phyloP scores from a whole-genome alignment of 1,284 basidiomycete species.

The Rhodotorula sp. region DNA sequence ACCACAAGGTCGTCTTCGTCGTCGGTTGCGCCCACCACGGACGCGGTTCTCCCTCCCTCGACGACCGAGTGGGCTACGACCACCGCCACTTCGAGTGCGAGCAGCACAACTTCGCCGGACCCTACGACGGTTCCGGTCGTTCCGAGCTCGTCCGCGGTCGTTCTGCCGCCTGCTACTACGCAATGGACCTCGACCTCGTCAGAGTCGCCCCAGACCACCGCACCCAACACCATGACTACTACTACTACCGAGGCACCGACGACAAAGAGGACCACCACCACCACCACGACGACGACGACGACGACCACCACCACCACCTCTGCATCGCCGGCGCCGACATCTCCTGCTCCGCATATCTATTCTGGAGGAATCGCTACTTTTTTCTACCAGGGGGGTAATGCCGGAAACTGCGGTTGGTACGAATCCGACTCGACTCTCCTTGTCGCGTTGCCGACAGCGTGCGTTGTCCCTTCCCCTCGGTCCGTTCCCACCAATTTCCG shows the following conservation, averaged over 20 bases:
- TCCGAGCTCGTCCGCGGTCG: not conserved
- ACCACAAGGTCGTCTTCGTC: not conserved
- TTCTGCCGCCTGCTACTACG: not conserved
- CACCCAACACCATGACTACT: not conserved
- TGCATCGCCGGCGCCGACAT: not conserved
- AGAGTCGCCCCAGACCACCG: too few species aligned
- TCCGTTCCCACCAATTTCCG: too few species aligned
- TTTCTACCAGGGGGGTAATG: slow-evolving; percentile 54
- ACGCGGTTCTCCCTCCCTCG: not conserved
- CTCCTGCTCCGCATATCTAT: slow-evolving; percentile 10
- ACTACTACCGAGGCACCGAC: too few species aligned
- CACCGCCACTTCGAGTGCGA: not conserved
- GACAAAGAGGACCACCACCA: not conserved
- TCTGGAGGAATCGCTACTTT: slow-evolving; percentile 16
- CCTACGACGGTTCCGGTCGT: not conserved
- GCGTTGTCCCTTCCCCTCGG: not conserved
- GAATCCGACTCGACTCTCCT: slow-evolving; percentile 2
- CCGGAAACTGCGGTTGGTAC: slow-evolving; percentile 6
- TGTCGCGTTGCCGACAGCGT: slow-evolving; percentile 13
- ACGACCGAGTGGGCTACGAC: not conserved
- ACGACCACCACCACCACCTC: not conserved
- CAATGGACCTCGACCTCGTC: not conserved
- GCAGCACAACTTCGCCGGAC: not conserved
- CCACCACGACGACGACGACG: not conserved
- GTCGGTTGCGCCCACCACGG: not conserved